phyloP scores from a whole-genome alignment of 805 yeast species.

The Suhomyces tanzawaensis region DNA sequence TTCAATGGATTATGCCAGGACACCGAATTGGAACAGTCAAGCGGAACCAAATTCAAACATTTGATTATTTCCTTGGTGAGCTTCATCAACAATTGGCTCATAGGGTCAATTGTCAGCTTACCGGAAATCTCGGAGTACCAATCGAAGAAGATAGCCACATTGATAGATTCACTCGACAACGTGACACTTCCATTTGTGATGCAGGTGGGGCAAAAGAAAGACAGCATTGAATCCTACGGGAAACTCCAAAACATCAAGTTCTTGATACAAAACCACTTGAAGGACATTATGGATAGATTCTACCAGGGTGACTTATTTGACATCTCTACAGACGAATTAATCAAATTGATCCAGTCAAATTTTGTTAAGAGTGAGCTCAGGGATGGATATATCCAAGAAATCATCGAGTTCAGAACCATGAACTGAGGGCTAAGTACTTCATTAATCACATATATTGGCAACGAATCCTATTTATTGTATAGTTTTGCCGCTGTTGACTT shows the following conservation, averaged over 20 bases:
- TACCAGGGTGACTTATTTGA: conserved; percentile 53
- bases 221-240: conserved; percentile 21
- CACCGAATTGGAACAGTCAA: conserved; percentile 24
- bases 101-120: conserved; percentile 22
- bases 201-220: conserved; percentile 16
- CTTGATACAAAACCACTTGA: conserved; percentile 39
- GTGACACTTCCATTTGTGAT: conserved; percentile 20
- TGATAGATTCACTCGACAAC: conserved; percentile 21
- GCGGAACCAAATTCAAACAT: conserved; percentile 25
- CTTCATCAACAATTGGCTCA: conserved; percentile 27
- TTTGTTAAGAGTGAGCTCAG: conserved; percentile 47
- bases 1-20: conserved; percentile 19
- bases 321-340: conserved; percentile 46
- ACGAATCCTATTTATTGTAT: conserved; percentile 31
- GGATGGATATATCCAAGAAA: conserved; percentile 44
- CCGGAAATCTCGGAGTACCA: conserved; percentile 37
- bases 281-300: conserved; percentile 46
- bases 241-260: conserved; percentile 31
- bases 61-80: conserved; percentile 26
- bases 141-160: conserved; percentile 27
- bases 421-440: too few relatives aligned
- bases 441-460: too few relatives aligned
- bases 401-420: conserved; percentile 38
- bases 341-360: conserved; percentile 38
- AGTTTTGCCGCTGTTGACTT: conserved; percentile 63